A percentile compares a stretch with the other conserved stretches of the same genome.
phyloP scores from a whole-genome alignment of 768 basidiomycete genomes.

The Daedaleopsis sinensis region DNA sequence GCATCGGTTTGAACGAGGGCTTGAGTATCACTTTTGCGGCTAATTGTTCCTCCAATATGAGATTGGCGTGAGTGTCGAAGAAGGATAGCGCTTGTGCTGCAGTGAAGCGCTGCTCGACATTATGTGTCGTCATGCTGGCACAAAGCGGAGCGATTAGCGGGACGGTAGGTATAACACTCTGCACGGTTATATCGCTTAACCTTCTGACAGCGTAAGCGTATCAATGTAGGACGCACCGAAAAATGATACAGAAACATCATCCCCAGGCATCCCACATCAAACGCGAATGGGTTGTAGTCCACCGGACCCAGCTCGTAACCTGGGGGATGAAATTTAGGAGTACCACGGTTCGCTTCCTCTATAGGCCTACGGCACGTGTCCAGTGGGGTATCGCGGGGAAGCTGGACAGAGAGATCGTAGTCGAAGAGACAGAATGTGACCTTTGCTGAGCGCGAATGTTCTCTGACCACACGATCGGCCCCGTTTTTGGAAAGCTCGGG shows the following conservation, averaged over 20 bases:
- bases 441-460: too few relatives aligned
- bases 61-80: neutral
- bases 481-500: neutral
- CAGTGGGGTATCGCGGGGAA: neutral
- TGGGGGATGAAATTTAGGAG: neutral
- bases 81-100: neutral
- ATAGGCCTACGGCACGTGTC: neutral
- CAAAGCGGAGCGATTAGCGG: neutral
- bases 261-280: neutral
- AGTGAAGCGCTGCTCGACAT: neutral
- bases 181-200: neutral
- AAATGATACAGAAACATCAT: neutral
- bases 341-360: neutral
- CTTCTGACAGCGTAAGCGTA: neutral
- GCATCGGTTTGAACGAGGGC: too few relatives aligned
- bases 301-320: neutral
- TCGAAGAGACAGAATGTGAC: neutral
- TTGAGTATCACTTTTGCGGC: too few relatives aligned
- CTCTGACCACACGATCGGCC: neutral
- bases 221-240: neutral
- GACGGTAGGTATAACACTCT: neutral
- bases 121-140: neutral
- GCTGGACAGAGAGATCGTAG: neutral
- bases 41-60: neutral
- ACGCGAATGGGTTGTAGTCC: constrained; percentile 5